Evolutionary conservation across 164 flowering plant genomes (phyloP), one percentile per base, ranked within the genome.

Genomic region (Litsea cubeba): DNA sequence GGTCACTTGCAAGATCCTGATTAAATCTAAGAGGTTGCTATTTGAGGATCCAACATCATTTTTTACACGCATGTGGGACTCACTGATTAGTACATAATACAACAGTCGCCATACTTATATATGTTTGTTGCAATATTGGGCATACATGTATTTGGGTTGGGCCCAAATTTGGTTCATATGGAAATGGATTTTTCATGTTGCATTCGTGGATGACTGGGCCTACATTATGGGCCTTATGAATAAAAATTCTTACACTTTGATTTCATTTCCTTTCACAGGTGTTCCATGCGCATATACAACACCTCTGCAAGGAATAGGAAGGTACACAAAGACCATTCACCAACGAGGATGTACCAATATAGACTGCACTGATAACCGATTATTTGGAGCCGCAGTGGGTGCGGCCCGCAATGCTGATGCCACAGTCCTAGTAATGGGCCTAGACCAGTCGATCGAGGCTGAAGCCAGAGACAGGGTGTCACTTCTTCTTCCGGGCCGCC

Each of bases 371-470:
- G 74, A 72, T 1, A 85, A 83, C 74, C 62, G 70, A 8, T 79
- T 78, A 12, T 90, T 95, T 35, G 82, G 76, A 15, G 86, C 78
- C 1, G 99, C 99, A 0, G 79, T 86, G 64, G 79, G 79, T 1
- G 94, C 92, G 0, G 94, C 97, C 6, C 79, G 89, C 15, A 80
- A 81, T 62, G 89, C 97, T 0, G 98, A 95, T 63, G 98, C 97
- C 0, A 89, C 95, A 0, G 77, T 95, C 54, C 72, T 95, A 3
- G 84, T 95, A 0, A 89, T 95, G 95, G 99, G 99, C 0, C 86
- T 95, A 2, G 98, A 95, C 79, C 97, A 95, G 71, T 82, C 94
- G 2, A 84, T 92, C 14, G 99, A 95, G 79, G 97, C 99, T 0
- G 98, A 95, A 75, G 68, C 74, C 73, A 74, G 32, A 51, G 99